Conservation (phyloP, 306 rosid genomes). For the Lathyrus sativus region DNA sequence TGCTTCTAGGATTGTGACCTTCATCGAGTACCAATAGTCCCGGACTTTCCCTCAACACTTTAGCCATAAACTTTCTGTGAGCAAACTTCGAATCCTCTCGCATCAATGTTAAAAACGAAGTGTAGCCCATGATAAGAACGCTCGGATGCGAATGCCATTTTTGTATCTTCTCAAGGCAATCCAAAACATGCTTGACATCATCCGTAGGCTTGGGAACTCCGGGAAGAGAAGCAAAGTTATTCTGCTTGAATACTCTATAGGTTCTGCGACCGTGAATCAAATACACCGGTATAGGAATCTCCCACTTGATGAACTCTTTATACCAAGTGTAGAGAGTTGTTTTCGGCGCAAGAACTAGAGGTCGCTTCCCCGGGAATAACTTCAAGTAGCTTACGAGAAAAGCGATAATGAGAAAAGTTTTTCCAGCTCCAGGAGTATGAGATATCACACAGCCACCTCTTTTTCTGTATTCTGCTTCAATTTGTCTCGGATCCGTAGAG, state of each 20-base stretch:
- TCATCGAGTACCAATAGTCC: conserved; percentile 83
- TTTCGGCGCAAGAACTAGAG: conserved; percentile 92
- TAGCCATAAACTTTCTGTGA: conserved; percentile 81
- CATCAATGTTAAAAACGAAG: conserved; percentile 82
- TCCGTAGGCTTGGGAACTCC: conserved; percentile 77
- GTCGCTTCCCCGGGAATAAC: conserved; percentile 85
- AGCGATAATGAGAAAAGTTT: conserved; percentile 88
- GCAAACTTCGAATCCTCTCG: conserved; percentile 76
- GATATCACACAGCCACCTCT: conserved; percentile 92
- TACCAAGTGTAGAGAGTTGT: conserved; percentile 97
- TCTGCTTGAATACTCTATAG: conserved; percentile 63
- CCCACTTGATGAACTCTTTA: conserved; percentile 95
- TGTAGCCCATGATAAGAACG: conserved; percentile 93
- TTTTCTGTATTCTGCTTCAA: conserved; percentile 53
- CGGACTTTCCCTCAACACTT: conserved; percentile 85
- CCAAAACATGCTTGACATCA: conserved; percentile 87
- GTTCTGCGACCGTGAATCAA: conserved; percentile 89
- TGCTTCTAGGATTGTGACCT: conserved; percentile 98
- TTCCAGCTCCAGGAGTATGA: conserved; percentile 96
- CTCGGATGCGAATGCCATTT: conserved; percentile 95
- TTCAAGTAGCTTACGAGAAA: conserved; percentile 88
- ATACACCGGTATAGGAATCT: conserved; percentile 87
- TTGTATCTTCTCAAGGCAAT: conserved; percentile 86
- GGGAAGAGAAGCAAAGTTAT: conserved; percentile 48
- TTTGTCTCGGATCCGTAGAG: conserved; percentile 59